Evolutionary conservation across 176 grass and related monocot genomes (phyloP).

Genomic region (Carex parvula): DNA sequence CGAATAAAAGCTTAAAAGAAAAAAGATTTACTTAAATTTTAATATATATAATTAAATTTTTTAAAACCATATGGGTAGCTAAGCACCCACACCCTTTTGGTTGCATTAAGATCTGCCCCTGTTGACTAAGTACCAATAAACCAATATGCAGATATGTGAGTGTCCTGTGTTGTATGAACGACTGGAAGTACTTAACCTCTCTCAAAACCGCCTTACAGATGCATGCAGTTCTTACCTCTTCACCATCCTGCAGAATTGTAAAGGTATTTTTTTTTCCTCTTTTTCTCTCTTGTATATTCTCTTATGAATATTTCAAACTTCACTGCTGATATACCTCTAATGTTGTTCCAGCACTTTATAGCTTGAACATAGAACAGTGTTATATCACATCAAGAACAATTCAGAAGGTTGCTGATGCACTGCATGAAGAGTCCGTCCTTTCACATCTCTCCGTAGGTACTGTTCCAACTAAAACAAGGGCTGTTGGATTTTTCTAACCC

Average conservation of each 20-base stretch:
- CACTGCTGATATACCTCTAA: constrained; percentile 29
- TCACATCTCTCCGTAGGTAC: constrained; percentile 95
- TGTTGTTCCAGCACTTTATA: constrained; percentile 66
- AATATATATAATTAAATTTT: no score
- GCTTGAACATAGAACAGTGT: constrained; percentile 93
- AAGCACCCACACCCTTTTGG: no score
- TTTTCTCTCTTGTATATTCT: not conserved
- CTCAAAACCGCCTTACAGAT: constrained; percentile 94
- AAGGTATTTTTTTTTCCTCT: constrained; percentile 46
- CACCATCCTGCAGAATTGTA: constrained; percentile 80
- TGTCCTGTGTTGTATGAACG: constrained; percentile 64
- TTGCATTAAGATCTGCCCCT: no score
- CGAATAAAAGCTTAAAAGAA: no score
- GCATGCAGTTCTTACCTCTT: constrained; percentile 91
- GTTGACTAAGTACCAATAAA: not conserved
- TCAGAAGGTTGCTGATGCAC: constrained; percentile 80
- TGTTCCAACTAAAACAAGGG: constrained; percentile 2
- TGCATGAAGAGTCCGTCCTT: constrained; percentile 67
- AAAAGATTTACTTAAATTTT: no score
- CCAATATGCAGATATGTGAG: constrained; percentile 74
- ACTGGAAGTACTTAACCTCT: constrained; percentile 92
- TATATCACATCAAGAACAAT: constrained; percentile 90
- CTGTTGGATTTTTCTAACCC: not conserved
- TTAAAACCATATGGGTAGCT: no score
- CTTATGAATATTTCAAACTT: not conserved